Conservation (phyloP, 2,329 filamentous ascomycete species). For the Didymella pomorum region DNA sequence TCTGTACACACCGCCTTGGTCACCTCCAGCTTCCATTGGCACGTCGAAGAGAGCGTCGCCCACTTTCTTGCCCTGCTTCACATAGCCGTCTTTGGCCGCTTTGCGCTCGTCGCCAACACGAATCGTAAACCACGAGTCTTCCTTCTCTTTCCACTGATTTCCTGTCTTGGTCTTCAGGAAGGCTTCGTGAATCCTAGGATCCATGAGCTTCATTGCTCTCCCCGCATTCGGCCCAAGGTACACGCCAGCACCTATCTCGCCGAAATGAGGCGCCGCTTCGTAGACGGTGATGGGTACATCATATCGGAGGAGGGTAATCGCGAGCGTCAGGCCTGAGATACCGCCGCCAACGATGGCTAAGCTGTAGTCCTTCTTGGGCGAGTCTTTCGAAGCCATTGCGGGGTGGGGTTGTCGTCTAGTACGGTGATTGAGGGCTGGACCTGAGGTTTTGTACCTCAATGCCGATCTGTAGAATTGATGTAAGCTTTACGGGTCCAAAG, state of each 20-base stretch:
- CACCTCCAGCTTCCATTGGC: slow-evolving; percentile 33
- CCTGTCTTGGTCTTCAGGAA: slow-evolving; percentile 55
- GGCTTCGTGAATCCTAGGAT: slow-evolving; percentile 50
- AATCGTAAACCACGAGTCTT: slow-evolving; percentile 41
- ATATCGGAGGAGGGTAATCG: slow-evolving; percentile 60
- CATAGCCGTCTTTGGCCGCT: slow-evolving; percentile 41
- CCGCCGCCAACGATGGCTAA: slow-evolving; percentile 68
- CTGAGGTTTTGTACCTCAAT: background rate
- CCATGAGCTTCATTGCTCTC: slow-evolving; percentile 63
- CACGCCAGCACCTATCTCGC: slow-evolving; percentile 67
- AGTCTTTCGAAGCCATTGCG: slow-evolving; percentile 30
- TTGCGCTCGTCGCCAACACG: slow-evolving; percentile 45
- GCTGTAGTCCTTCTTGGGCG: slow-evolving; percentile 50
- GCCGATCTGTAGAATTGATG: background rate
- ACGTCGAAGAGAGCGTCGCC: slow-evolving; percentile 44
- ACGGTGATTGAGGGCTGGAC: background rate
- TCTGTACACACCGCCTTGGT: slow-evolving; percentile 55
- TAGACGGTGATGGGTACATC: slow-evolving; percentile 61
- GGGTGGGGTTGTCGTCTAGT: background rate
- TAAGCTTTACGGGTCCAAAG: slow-evolving; percentile 4
- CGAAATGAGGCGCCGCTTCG: slow-evolving; percentile 63
- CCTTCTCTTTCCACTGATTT: slow-evolving; percentile 44
- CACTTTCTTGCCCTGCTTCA: slow-evolving; percentile 40
- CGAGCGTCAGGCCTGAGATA: slow-evolving; percentile 64
- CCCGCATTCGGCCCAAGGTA: slow-evolving; percentile 64